Percentiles rank a stretch among this genome's conserved stretches.
phyloP scores from a whole-genome alignment of 805 yeast genomes.

The Metschnikowia arizonensis region DNA sequence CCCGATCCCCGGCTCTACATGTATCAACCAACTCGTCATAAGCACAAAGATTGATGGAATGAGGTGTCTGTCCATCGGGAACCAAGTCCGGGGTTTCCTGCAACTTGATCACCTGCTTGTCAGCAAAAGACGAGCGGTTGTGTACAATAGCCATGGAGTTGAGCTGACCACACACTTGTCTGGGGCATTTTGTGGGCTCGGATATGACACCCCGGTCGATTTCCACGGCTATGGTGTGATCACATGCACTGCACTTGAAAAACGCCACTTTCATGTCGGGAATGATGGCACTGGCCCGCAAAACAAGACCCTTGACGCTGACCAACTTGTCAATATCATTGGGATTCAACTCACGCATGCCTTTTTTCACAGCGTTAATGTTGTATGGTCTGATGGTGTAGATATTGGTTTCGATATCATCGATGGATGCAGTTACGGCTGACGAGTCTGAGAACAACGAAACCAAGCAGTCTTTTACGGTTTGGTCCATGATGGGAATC shows the following conservation, averaged over 20 bases:
- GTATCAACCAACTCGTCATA: slow-evolving; percentile 94
- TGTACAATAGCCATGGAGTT: slow-evolving; percentile 90
- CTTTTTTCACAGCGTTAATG: slow-evolving; percentile 59
- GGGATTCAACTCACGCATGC: slow-evolving; percentile 92
- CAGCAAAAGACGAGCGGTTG: slow-evolving; percentile 89
- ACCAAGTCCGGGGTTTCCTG: slow-evolving; percentile 96
- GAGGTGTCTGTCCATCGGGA: slow-evolving; percentile 99
- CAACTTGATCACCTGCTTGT: slow-evolving; percentile 87
- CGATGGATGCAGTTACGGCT: slow-evolving; percentile 33
- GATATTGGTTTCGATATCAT: slow-evolving; percentile 73
- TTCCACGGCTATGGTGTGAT: slow-evolving; percentile 85
- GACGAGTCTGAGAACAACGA: slow-evolving; percentile 36
- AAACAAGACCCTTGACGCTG: slow-evolving; percentile 82
- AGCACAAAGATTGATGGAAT: slow-evolving; percentile 86
- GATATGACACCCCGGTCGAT: slow-evolving; percentile 92
- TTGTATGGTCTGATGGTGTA: slow-evolving; percentile 90
- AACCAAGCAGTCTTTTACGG: slow-evolving; percentile 84
- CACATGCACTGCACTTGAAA: slow-evolving; percentile 92
- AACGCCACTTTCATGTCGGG: slow-evolving; percentile 98
- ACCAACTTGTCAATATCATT: slow-evolving; percentile 92
- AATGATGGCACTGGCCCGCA: slow-evolving; percentile 83
- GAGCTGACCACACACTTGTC: slow-evolving; percentile 73
- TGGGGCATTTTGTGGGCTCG: slow-evolving; percentile 92
- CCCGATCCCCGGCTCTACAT: slow-evolving; percentile 93
- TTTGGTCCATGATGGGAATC: slow-evolving; percentile 96